Evolutionary conservation across 495 filamentous ascomycete genomes (phyloP), one percentile per base, ranked within the genome.

Genomic region (Neurospora tetrasperma): DNA sequence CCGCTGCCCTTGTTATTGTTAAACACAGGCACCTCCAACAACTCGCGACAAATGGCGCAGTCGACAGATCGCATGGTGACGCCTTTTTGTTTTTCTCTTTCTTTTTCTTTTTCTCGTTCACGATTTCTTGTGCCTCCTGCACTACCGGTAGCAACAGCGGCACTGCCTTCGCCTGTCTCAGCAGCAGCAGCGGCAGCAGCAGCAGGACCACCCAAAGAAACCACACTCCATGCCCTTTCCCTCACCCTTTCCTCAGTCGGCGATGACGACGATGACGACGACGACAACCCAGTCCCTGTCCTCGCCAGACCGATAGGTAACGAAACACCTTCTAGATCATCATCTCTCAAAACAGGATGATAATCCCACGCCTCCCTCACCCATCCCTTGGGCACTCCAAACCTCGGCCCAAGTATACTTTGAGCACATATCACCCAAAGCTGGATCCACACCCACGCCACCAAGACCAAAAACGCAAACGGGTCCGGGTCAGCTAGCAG

Each of bases 1-100:
- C 87, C 84, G 6, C 84, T 84, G 20, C 88, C 86, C 41, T 86
- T 85, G 9, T 59, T 59, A 11, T 59, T 38, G 35, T 38, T 59
- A 59, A 96, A 84, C 46, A 97, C 90, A 2, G 93, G 93, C 8
- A 97, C 94, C 75, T 97, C 93, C 14, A 99, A 89, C 35, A 90
- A 87, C 82, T 97, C 92, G 82, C 94, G 91, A 78, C 96, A 99
- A 71, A 99, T 97, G 3, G 95, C 95, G 79, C 96, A 99, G 78
- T 99, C 95, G 71, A 95, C 82, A 41, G 74, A 76, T 69, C 78
- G 79, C 42, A 78, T 79, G 70, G 75, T 76, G 72, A 79, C 85
- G 46, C 90, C 88, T 20, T 73, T 59, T 42, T 73, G 73, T 89
- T 88, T 85, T 70, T 83, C 81, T 74, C 81, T 82, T 35, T 79